Base-by-base conservation (phyloP, 1,139 yeast genomes). In the Saccharomyces hybrid region DNA sequence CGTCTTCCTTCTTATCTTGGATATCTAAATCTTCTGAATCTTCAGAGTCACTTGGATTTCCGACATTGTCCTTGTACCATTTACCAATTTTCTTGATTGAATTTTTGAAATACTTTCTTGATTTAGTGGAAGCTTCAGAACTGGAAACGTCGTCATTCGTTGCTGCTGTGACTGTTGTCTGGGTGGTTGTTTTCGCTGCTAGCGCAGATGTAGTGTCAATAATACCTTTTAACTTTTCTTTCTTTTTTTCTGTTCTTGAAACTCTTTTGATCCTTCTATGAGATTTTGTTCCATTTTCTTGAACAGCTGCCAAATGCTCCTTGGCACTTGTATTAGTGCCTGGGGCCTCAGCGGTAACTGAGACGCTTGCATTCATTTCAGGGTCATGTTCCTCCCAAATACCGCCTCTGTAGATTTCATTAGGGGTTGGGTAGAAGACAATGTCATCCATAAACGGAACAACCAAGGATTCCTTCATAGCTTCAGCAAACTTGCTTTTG, bases 391-490 rank as follows among this genome's bases (percentile, higher is more conserved):
- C 56, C 21, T 63, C 88, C 98, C 98, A 93, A 27, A 93, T 83
- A 14, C 99, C 99, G 50, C 96, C 98, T 60, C 96, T 79, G 67
- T 83, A 93, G 12, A 88, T 70, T 58, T 88, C 95, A 19, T 73
- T 75, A 1, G 72, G 64, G 0, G 96, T 83, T 55, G 80, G 75
- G 64, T 78, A 86, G 64, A 88, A 87, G 0, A 84, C 81, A 48
- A 89, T 71, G 69, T 93, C 98, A 67, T 93, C 98, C 90, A 88
- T 86, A 64, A 78, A 83, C 1, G 98, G 99, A 48, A 81, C 71
- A 0, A 93, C 98, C 55, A 91, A 73, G 12, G 95, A 81, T 49
- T 88, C 95, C 59, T 78, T 82, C 27, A 91, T 76, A 0, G 91
- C 87, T 51, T 89, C 96, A 56, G 86, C 82, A 61, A 93, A 82